Base-by-base conservation (phyloP, 2,329 filamentous ascomycete species). In the Xylaria multiplex region DNA sequence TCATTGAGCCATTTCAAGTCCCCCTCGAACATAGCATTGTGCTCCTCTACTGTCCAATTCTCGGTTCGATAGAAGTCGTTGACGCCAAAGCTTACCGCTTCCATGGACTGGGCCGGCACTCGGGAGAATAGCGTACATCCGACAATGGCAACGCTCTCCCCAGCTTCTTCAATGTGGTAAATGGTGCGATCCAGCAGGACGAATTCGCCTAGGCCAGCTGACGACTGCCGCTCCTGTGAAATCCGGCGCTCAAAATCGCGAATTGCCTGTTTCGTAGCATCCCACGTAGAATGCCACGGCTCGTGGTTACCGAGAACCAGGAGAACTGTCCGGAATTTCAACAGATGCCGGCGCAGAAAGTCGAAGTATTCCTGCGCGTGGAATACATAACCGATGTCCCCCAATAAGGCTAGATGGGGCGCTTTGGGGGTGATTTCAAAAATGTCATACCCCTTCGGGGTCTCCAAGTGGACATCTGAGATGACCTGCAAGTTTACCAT, bases 401-500 rank as follows among this genome's bases (percentile, higher is more conserved):
- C 86, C 0, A 88, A 79, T 0, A 89, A 79, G 0, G 84, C 86
- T 2, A 89, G 79, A 64, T 83, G 81, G 0, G 83, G 82, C 1
- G 85, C 82, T 56, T 75, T 78, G 1, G 83, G 81, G 0, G 71
- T 56, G 24, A 88, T 82, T 2, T 83, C 71, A 70, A 84, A 88
- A 27, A 77, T 24, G 37, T 85, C 81, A 72, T 88, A 89, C 19
- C 77, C 76, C 49, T 79, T 77, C 0, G 82, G 80, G 8, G 73
- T 71, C 71, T 89, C 85, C 7, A 89, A 79, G 66, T 89, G 86
- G 3, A 89, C 78, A 73, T 89, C 86, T 0, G 86, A 88, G n/a
- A 88, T 63, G 53, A 88, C 81, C 69, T 87, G 80, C 19, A 19
- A 19, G 19, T 19, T 19, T 19, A 19, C 19, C 19, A 19, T 19